Base-by-base conservation (phyloP, 2,329 filamentous ascomycete genomes). In the Endothia cerciana region DNA sequence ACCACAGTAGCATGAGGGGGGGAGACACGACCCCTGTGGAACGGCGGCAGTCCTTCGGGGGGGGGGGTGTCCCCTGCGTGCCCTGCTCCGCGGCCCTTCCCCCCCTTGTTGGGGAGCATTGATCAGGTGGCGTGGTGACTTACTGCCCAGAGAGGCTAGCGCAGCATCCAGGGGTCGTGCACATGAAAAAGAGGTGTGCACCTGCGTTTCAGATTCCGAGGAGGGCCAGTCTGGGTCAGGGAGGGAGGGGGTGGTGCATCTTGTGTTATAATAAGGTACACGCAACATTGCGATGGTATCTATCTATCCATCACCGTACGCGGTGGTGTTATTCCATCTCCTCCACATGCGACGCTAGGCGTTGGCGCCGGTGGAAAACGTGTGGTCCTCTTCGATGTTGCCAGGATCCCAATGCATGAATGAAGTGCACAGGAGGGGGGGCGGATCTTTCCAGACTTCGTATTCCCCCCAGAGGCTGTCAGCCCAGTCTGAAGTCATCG, bases 91-190 rank as follows among this genome's bases (percentile, higher is more conserved):
- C 11, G 22, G 10, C 33, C 17, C 28, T 36, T 19, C 53, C 36
- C 17, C 6, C n/a, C 53, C 33, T 28, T 51, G 47, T 30, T 22
- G 11, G n/a, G 13, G 47, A 51, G 47, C 47, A 51, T 51, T 51
- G 47, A 51, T 51, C 47, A 51, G 47, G 47, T 51, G 61, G 28
- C 63, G 49, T 57, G 33, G 65, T 61, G 58, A n/a, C n/a, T n/a
- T n/a, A n/a, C n/a, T n/a, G 62, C 57, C 59, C 45, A 61, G 56
- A 64, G 63, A 22, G 57, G 65, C 65, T 66, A 66, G 65, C 58
- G 55, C 45, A 41, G 13, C 38, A 8, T 43, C 57, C 36, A 38
- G 57, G 57, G 57, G 38, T 60, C 38, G 57, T 33, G 57, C 55
- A 58, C 36, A 38, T 38, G 33, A 58, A 58, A 36, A 25, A 41